Base-by-base conservation (phyloP, 805 yeast genomes). In the Candida sanyiensis region DNA sequence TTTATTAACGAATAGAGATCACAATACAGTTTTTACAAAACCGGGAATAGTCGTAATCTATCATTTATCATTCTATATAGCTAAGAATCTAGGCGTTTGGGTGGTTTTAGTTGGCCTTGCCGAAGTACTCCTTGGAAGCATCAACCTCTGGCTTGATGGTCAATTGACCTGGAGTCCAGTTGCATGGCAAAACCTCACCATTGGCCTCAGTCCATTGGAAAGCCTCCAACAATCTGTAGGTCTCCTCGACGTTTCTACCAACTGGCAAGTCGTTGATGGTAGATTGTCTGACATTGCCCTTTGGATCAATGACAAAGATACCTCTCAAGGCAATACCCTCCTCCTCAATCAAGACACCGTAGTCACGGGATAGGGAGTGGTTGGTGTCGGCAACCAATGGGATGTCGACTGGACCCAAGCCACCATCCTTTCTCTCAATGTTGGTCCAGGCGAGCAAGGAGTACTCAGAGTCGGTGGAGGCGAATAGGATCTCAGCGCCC, bases 121-220 rank as follows among this genome's bases (percentile, higher is more conserved):
- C 62, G 68, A 86, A 85, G 80, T 82, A 86, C 62, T 76, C 81
- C 77, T 81, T 81, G 59, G 93, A 81, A 56, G 73, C 80, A 35
- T 66, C 75, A 53, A 84, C 86, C 55, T 75, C 83, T 62, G 89
- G 87, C 67, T 81, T 82, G 72, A 88, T 87, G 67, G 95, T 84
- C 63, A 85, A 95, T 47, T 85, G 66, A 72, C 98, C 98, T 67
- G 85, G 82, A 43, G 81, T 77, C 98, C 98, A 90, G 94, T 90
- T 93, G 65, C 97, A 97, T 60, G 98, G 98, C 75, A 97, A 89
- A 54, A 90, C 98, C 74, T 94, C 96, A 73, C 98, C 98, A 80
- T 93, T 75, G 75, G 86, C 84, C 69, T 89, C 97, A 59, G 96
- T 85, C 89, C 95, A 93, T 75, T 90, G 96, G 96, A 93, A 93